Conservation (phyloP, 345 rosid genomes). For the Firmiana major region DNA sequence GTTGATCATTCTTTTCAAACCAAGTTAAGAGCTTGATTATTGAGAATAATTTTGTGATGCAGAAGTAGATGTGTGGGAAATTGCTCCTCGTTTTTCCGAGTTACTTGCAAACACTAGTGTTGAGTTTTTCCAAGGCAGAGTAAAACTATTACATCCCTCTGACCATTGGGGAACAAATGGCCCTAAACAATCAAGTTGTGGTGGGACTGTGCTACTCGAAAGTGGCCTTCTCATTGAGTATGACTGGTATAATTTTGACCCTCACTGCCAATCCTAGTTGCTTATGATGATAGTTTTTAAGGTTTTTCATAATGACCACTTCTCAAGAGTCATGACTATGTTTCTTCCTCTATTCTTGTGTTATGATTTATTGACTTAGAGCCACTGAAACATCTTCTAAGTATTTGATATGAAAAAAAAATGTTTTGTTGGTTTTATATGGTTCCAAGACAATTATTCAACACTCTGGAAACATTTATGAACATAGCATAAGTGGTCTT, state of each 20-base stretch:
- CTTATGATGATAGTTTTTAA: background rate
- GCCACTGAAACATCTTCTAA: background rate
- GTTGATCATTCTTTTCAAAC: slow-evolving; percentile 1
- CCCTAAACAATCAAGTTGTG: slow-evolving; percentile 38
- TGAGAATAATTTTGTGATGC: slow-evolving; percentile 25
- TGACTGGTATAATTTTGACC: slow-evolving; percentile 68
- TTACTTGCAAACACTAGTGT: slow-evolving; percentile 71
- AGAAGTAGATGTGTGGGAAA: slow-evolving; percentile 98
- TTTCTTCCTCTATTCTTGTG: background rate
- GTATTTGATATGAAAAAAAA: slow-evolving; percentile 1
- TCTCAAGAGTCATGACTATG: background rate
- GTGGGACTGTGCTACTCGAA: slow-evolving; percentile 85
- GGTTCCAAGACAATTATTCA: background rate
- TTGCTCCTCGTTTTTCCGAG: slow-evolving; percentile 90
- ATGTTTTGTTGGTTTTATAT: background rate
- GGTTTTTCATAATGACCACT: background rate
- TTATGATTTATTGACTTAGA: background rate
- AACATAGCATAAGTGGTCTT: background rate
- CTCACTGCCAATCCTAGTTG: background rate
- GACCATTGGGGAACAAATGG: slow-evolving; percentile 60
- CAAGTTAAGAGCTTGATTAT: background rate
- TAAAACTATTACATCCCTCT: slow-evolving; percentile 59
- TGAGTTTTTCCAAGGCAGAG: slow-evolving; percentile 73
- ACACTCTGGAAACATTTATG: background rate
- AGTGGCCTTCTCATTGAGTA: slow-evolving; percentile 78